Conservation (phyloP, 352 stramenopile genomes). For the Phytopythium aichiense region DNA sequence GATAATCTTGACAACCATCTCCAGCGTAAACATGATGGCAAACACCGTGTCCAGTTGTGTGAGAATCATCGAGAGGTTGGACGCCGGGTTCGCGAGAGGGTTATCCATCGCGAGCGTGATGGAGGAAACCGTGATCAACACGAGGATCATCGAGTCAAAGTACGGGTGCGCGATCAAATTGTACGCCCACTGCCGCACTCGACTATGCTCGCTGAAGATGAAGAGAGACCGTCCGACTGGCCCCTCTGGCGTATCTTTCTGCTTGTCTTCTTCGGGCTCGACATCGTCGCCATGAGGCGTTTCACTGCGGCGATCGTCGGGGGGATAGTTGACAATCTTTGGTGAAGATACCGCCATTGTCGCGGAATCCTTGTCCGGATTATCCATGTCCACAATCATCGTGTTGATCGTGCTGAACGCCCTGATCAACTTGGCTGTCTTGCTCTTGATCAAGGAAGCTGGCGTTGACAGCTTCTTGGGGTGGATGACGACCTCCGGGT, state of each 20-base stretch:
- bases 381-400: slow-evolving; percentile 1
- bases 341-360: neutral
- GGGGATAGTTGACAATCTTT: neutral
- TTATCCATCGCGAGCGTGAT: slow-evolving; percentile 87
- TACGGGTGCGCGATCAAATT: slow-evolving; percentile 51
- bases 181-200: slow-evolving; percentile 30
- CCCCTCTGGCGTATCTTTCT: neutral
- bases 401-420: slow-evolving; percentile 4
- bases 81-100: slow-evolving; percentile 61
- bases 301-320: slow-evolving; percentile 1
- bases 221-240: slow-evolving; percentile 30
- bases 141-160: slow-evolving; percentile 83
- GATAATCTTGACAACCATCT: slow-evolving; percentile 90
- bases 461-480: neutral
- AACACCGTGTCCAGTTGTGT: slow-evolving; percentile 70
- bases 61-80: slow-evolving; percentile 33
- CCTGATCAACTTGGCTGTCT: slow-evolving; percentile 6
- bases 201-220: slow-evolving; percentile 43
- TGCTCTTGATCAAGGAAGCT: slow-evolving; percentile 2
- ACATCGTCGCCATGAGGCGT: slow-evolving; percentile 3
- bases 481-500: neutral
- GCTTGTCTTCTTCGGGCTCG: slow-evolving; percentile 6
- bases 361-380: neutral
- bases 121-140: slow-evolving; percentile 80
- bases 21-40: slow-evolving; percentile 75